phyloP scores from a whole-genome alignment of 805 yeast genomes.

The Tetrapisispora fleetii region DNA sequence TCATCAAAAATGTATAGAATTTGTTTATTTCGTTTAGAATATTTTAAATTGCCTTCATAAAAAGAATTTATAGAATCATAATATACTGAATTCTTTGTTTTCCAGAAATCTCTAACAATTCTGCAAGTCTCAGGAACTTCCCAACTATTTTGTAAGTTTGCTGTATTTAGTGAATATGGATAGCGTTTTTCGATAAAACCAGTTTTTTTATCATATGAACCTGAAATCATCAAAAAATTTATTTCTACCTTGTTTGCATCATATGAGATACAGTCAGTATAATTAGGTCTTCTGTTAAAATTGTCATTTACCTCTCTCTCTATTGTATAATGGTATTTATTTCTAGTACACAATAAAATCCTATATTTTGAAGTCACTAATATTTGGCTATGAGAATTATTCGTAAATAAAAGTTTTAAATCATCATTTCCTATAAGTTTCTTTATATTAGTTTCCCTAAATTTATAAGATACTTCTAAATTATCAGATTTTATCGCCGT shows the following conservation, averaged over 20 bases:
- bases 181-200: constrained; percentile 2
- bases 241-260: neutral
- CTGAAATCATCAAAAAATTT: neutral
- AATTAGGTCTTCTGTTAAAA: neutral
- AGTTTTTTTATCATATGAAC: neutral
- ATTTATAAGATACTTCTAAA: neutral
- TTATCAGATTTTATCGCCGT: neutral
- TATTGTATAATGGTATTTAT: neutral
- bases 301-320: neutral
- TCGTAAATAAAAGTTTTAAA: neutral
- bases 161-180: neutral
- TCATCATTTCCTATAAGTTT: neutral
- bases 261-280: neutral
- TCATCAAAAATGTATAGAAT: neutral
- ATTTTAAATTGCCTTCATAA: neutral
- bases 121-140: neutral
- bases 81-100: neutral
- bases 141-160: neutral
- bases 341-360: neutral
- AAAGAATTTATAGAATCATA: neutral
- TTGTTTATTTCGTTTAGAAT: neutral
- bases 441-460: neutral
- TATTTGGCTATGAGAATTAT: neutral
- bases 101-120: constrained; percentile 1
- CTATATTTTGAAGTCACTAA: neutral